Conservation (phyloP, 1,284 basidiomycete genomes). For the Macrocybe sp. region DNA sequence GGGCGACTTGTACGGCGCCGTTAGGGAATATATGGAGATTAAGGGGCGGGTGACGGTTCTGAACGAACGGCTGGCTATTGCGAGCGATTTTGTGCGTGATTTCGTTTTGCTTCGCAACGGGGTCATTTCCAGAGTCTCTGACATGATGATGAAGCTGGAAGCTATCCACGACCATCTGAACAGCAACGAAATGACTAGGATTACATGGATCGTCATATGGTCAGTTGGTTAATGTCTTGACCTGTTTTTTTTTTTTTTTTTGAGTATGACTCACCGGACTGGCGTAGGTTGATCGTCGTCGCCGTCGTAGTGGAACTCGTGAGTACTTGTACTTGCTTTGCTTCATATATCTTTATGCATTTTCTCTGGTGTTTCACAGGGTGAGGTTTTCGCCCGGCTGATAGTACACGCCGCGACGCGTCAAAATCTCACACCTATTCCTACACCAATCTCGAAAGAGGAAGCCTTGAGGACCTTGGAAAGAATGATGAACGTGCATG, state of each 20-base stretch:
- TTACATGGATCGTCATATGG: conserved; percentile 96
- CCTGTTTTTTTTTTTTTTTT: not conserved
- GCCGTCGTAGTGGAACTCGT: conserved; percentile 83
- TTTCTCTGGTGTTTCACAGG: conserved; percentile 32
- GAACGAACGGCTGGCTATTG: conserved; percentile 86
- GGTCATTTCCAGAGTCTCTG: conserved; percentile 8
- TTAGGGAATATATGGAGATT: conserved; percentile 94
- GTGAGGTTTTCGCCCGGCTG: conserved; percentile 81
- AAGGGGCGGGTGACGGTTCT: conserved; percentile 79
- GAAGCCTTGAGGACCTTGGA: conserved; percentile 37
- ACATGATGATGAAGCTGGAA: conserved; percentile 58
- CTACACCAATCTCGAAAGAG: conserved; percentile 27
- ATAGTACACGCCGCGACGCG: conserved; percentile 54
- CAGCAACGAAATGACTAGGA: conserved; percentile 87
- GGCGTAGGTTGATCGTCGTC: conserved; percentile 74
- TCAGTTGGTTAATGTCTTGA: conserved; percentile 23
- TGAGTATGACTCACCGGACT: conserved; percentile 1
- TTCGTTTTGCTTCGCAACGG: conserved; percentile 3
- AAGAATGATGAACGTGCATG: conserved; percentile 25
- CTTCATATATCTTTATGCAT: not conserved
- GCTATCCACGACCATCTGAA: conserved; percentile 95
- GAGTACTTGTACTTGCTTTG: conserved; percentile 18
- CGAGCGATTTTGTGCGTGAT: conserved; percentile 76
- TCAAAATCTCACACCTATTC: conserved; percentile 11
- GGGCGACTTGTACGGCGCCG: conserved; percentile 88